These are phyloP conservation scores for Polyplosphaeria fusca DNA, from an alignment of 495 filamentous ascomycete genomes.

Conservation along the genomic window DNA sequence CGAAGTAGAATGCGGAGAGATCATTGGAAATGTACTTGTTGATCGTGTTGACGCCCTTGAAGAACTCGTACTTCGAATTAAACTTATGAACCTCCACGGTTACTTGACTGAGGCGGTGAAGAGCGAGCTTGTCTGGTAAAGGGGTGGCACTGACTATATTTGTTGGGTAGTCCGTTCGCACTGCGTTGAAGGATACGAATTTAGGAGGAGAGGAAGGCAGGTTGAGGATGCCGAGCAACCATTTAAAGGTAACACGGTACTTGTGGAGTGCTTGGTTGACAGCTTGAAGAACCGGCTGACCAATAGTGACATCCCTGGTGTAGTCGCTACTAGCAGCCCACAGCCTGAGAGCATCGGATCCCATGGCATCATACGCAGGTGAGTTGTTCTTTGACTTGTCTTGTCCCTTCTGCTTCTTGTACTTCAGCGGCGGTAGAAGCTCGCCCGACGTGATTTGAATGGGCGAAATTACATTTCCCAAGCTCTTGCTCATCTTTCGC, in stretches of 20 bases:
- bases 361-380: conserved; percentile 56
- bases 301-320: conserved; percentile 77
- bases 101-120: conserved; percentile 66
- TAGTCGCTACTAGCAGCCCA: conserved; percentile 94
- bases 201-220: conserved; percentile 46
- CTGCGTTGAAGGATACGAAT: conserved; percentile 42
- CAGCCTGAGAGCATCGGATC: conserved; percentile 81
- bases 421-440: conserved; percentile 59
- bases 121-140: conserved; percentile 66
- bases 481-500: conserved; percentile 97
- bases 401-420: conserved; percentile 52
- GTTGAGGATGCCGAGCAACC: conserved; percentile 75
- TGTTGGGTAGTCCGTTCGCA: neutral
- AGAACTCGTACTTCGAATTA: conserved; percentile 74
- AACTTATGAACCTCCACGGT: conserved; percentile 57
- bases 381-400: conserved; percentile 37
- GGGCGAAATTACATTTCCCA: conserved; percentile 85
- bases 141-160: conserved; percentile 42
- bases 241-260: conserved; percentile 81
- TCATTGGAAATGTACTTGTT: conserved; percentile 77
- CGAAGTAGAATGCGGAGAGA: conserved; percentile 90
- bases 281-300: conserved; percentile 66
- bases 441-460: conserved; percentile 79
- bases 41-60: conserved; percentile 67
- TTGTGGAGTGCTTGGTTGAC: conserved; percentile 76